Base-by-base conservation (phyloP, 2,329 filamentous ascomycete species). In the Monilinia vaccinii-corymbosi region DNA sequence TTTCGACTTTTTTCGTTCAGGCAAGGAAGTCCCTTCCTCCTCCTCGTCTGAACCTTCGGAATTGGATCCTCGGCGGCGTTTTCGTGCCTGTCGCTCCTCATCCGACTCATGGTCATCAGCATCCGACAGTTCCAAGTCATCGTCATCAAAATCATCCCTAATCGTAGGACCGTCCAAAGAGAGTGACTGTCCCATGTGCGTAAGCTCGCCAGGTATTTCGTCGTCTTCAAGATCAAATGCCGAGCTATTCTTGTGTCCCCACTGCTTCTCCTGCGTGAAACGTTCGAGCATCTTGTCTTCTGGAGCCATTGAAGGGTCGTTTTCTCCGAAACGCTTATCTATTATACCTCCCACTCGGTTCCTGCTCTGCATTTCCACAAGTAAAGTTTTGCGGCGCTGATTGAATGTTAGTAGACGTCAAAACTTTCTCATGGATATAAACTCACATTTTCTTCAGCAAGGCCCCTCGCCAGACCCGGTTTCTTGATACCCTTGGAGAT, bases 311-410 rank as follows among this genome's bases (percentile, higher is more conserved):
- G 85, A 88, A 13, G 91, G 89, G 72, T 99, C 92, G 70, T 95
- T 89, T 77, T 99, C 95, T 74, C 95, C 94, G 70, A 99, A 96
- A 68, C 94, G 87, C 69, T 91, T 84, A 79, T 99, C 94, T 57
- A 96, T 75, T 64, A 99, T 90, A 5, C 92, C 93, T 65, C 94
- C 94, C 23, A 93, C 87, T 74, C 96, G 97, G 73, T 95, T 92
- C 44, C 90, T 84, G 62, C 85, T 82, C 71, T 95, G 89, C 81
- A 97, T 88, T 71, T 97, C 93, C 23, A 62, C 34, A 34, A 62
- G 60, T 25, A 61, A 52, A 21, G 64, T 63, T 53, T 60, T 64
- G 40, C 59, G 58, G 23, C 64, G 61, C 64, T 66, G 36, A 3
- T 45, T 45, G 13, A 61, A 28, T 42, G 53, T 68, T 62, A 66